These are phyloP conservation scores for Auricularia heimuer DNA, from an alignment of 768 basidiomycete species.

Conservation along the genomic window DNA sequence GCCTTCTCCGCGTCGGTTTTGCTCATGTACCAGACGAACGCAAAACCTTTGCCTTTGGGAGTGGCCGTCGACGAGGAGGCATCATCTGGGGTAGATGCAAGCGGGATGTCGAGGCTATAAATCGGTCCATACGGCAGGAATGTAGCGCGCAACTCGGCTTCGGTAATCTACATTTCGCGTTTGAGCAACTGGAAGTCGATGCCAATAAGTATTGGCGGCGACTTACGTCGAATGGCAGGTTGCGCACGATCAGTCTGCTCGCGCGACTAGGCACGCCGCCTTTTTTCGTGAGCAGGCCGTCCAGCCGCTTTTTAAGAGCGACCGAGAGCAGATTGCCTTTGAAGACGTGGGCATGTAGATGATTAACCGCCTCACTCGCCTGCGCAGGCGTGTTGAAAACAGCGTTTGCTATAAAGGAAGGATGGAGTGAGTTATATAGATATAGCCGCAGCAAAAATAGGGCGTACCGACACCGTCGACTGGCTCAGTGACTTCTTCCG, in stretches of 20 bases:
- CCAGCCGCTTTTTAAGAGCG: constrained; percentile 76
- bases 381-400: constrained; percentile 57
- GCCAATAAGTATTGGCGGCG: not conserved
- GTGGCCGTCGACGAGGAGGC: constrained; percentile 3
- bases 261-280: constrained; percentile 52
- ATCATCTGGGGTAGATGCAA: no score
- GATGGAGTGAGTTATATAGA: not conserved
- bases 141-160: constrained; percentile 72
- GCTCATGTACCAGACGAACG: constrained; percentile 89
- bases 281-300: constrained; percentile 41
- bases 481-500: constrained; percentile 68
- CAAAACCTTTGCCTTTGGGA: constrained; percentile 64
- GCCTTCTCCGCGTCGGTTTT: constrained; percentile 79
- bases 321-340: constrained; percentile 82
- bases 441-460: constrained; percentile 15
- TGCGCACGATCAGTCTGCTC: constrained; percentile 82
- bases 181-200: not conserved
- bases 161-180: constrained; percentile 47
- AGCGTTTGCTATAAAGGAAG: constrained; percentile 44
- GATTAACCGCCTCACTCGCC: constrained; percentile 62
- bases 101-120: constrained; percentile 73
- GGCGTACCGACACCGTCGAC: constrained; percentile 34
- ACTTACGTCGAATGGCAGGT: constrained; percentile 59
- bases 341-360: constrained; percentile 88
- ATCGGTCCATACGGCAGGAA: constrained; percentile 87